Evolutionary conservation across 2,329 filamentous ascomycete genomes (phyloP).

Genomic region (Nothophaeocryptopus gaeumannii): DNA sequence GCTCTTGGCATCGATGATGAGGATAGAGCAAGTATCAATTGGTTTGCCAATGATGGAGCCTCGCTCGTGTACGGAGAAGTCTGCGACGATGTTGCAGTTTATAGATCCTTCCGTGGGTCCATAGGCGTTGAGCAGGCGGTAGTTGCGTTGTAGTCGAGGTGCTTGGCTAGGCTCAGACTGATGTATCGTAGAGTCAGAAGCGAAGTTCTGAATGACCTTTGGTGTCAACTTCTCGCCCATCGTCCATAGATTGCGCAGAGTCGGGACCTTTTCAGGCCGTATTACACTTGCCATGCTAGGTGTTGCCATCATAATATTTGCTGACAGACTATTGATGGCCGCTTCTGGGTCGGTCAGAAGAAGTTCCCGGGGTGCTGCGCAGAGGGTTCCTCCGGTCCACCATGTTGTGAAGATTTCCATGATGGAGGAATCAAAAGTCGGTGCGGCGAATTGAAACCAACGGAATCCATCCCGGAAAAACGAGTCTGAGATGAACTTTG

Average conservation of each 20-base stretch:
- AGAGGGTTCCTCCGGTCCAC: conserved; percentile 21
- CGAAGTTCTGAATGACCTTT: conserved; percentile 19
- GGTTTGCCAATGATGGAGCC: conserved; percentile 13
- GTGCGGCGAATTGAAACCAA: conserved; percentile 20
- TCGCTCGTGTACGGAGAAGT: conserved; percentile 10
- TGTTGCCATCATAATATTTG: conserved; percentile 19
- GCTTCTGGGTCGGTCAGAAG: conserved; percentile 12
- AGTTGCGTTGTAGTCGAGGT: conserved; percentile 8
- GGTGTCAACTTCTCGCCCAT: conserved; percentile 19
- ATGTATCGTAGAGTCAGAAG: conserved; percentile 8
- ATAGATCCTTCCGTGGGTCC: conserved; percentile 21
- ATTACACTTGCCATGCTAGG: conserved; percentile 19
- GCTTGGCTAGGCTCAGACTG: conserved; percentile 5
- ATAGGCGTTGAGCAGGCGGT: conserved; percentile 18
- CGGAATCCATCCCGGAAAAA: conserved; percentile 16
- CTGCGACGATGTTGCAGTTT: conserved; percentile 13
- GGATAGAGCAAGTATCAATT: conserved; percentile 12
- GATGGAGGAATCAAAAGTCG: conserved; percentile 18
- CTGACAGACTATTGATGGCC: conserved; percentile 13
- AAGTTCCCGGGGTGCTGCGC: conserved; percentile 13
- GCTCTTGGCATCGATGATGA: conserved; percentile 2
- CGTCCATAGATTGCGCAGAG: conserved; percentile 16
- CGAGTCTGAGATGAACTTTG: conserved; percentile 11
- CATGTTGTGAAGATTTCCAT: conserved; percentile 24
- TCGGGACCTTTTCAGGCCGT: conserved; percentile 12